Percentiles rank a stretch among this genome's conserved stretches.
phyloP scores from a whole-genome alignment of 2,329 filamentous ascomycete species.

The Penicillium sp. region DNA sequence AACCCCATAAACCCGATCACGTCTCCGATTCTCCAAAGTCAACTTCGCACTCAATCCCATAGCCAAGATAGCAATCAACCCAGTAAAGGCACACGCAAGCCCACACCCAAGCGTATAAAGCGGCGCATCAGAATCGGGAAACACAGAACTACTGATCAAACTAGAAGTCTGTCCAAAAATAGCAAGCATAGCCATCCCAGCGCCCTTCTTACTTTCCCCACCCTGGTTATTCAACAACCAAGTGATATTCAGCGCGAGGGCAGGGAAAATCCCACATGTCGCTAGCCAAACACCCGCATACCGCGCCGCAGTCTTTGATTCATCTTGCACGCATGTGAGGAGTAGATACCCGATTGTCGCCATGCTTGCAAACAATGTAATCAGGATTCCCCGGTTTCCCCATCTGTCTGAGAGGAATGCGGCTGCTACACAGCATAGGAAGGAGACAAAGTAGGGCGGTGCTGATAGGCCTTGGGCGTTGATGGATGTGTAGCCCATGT shows the following conservation, averaged over 20 bases:
- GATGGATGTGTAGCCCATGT: conserved; percentile 35
- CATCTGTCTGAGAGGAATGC: conserved; percentile 33
- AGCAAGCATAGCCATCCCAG: conserved; percentile 20
- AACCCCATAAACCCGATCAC: conserved; percentile 18
- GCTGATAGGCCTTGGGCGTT: conserved; percentile 38
- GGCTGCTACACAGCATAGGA: conserved; percentile 24
- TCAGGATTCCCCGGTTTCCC: conserved; percentile 29
- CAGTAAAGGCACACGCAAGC: conserved; percentile 19
- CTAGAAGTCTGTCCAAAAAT: conserved; percentile 22
- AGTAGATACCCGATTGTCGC: conserved; percentile 31
- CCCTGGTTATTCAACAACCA: conserved; percentile 24
- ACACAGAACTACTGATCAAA: conserved; percentile 20
- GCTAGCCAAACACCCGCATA: conserved; percentile 37
- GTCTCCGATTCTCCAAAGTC: conserved; percentile 15
- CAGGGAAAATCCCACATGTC: conserved; percentile 20
- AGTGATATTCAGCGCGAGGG: conserved; percentile 19
- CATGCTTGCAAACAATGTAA: conserved; percentile 22
- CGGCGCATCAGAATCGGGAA: conserved; percentile 18
- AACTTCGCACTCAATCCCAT: conserved; percentile 15
- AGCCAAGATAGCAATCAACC: conserved; percentile 17
- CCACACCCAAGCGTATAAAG: conserved; percentile 19
- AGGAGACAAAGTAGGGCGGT: conserved; percentile 37
- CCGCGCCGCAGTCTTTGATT: conserved; percentile 22
- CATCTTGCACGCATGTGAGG: conserved; percentile 22
- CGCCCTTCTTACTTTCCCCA: conserved; percentile 20